Evolutionary conservation across 2,329 filamentous ascomycete genomes (phyloP), one percentile per base, ranked within the genome.

Genomic region (Penicillium oxalicum): DNA sequence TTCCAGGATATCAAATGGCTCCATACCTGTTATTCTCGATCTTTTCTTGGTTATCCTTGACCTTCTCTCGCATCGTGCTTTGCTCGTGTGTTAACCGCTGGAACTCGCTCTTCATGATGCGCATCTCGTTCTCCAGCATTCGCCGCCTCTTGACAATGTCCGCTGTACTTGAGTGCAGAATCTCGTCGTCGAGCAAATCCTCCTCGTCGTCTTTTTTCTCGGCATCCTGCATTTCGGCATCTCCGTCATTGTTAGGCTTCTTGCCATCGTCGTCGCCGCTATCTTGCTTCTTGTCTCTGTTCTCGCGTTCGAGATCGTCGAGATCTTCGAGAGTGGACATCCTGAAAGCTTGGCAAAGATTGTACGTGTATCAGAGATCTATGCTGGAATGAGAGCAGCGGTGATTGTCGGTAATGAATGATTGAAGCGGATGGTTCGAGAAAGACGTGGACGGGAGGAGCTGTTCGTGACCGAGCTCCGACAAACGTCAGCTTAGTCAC

Each of bases 41-140:
- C 82, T 98, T 98, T 61, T 98, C 94, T 64, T 88, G 76, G 66
- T 98, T 98, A 69, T 98, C 93, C 79, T 96, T 97, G 72, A 98
- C 97, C 78, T 96, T 97, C 72, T 97, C 91, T 50, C 84, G 84
- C 93, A 98, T 98, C 42, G 88, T 85, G 43, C 86, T 83, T 76
- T 95, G 95, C 75, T 98, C 93, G 65, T 98, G 93, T 63, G 86
- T 87, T 74, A 98, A 78, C 61, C 93, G 86, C 68, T 95, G 91
- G 63, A 83, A 90, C 73, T 98, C 93, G 78, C 90, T 95, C 79
- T 87, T 91, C 90, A 98, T 97, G 74, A 98, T 97, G 64, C 93
- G 82, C 64, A 93, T 87, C 73, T 98, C 93, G 72, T 98, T 98
- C 73, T 98, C 93, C 58, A 98, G 78, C 66, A 98, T 80, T 65